These are phyloP conservation scores for Bonia amplexicaulis DNA, from an alignment of 176 grass and related monocot genomes.

Conservation along the genomic window DNA sequence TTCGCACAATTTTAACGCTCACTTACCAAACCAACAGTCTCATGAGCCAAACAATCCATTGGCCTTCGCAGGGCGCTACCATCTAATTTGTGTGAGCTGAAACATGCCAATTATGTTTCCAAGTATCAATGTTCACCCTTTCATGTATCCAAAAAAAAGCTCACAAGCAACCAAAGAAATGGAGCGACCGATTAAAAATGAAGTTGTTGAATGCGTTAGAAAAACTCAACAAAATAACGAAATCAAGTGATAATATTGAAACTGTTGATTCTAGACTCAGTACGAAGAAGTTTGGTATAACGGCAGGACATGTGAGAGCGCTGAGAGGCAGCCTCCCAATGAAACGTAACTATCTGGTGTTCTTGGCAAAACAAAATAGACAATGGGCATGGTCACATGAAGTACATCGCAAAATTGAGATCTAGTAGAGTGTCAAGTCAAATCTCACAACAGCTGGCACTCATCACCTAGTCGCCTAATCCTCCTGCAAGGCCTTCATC, in stretches of 20 bases:
- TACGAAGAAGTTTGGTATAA: neutral
- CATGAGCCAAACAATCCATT: neutral
- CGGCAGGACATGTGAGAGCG: neutral
- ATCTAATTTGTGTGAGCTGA: neutral
- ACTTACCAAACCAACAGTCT: neutral
- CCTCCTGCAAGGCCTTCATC: slow-evolving; percentile 87
- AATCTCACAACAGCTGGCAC: slow-evolving; percentile 10
- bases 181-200: neutral
- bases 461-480: slow-evolving; percentile 19
- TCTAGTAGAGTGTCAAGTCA: slow-evolving; percentile 6
- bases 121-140: neutral
- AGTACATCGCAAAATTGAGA: slow-evolving; percentile 31
- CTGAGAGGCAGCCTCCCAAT: neutral
- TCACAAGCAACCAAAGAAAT: neutral
- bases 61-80: no score
- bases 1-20: neutral
- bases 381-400: neutral
- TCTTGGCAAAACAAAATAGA: slow-evolving; percentile 8
- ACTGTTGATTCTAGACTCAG: neutral
- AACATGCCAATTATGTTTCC: neutral
- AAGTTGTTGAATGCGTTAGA: neutral
- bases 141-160: neutral
- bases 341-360: slow-evolving; percentile 8
- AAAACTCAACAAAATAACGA: neutral
- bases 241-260: neutral